These are phyloP conservation scores for Lecanoromycetidae sp. DNA, from an alignment of 2,329 filamentous ascomycete species.

Conservation along the genomic window DNA sequence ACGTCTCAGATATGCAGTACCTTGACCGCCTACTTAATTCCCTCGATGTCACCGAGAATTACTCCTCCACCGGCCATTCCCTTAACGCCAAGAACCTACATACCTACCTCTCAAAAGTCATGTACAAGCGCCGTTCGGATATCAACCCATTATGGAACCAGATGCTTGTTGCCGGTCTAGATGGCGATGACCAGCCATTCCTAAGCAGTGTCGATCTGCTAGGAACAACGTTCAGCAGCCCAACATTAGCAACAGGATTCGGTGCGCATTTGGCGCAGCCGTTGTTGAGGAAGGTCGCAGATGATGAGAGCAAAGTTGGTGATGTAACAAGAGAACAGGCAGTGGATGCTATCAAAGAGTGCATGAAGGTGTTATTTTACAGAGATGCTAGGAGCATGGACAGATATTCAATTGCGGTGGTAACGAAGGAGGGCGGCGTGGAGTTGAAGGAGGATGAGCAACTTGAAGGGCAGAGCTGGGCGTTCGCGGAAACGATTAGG, in stretches of 20 bases:
- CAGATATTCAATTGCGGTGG: conserved; percentile 77
- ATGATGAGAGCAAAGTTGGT: conserved; percentile 67
- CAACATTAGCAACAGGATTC: conserved; percentile 84
- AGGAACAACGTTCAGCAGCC: conserved; percentile 79
- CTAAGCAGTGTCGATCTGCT: conserved; percentile 83
- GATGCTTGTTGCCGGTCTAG: conserved; percentile 78
- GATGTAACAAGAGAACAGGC: conserved; percentile 66
- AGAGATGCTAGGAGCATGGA: conserved; percentile 88
- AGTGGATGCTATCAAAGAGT: conserved; percentile 70
- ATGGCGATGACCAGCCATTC: conserved; percentile 70
- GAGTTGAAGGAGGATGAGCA: conserved; percentile 73
- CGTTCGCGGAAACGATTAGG: conserved; percentile 86
- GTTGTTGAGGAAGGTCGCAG: conserved; percentile 70
- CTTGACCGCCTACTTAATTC: conserved; percentile 79
- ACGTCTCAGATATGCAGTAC: conserved; percentile 99
- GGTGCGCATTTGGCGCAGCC: conserved; percentile 88
- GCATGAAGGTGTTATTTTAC: conserved; percentile 98
- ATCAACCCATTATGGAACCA: conserved; percentile 98
- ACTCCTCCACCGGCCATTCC: conserved; percentile 44
- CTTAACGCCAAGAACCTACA: conserved; percentile 91
- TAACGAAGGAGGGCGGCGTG: conserved; percentile 78
- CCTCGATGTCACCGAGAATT: conserved; percentile 80
- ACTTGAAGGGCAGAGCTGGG: conserved; percentile 94
- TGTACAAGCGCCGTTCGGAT: conserved; percentile 88
- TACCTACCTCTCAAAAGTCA: conserved; percentile 88